These are phyloP conservation scores for Mallotus japonicus DNA, from an alignment of 441 rosid genomes.

Conservation along the genomic window DNA sequence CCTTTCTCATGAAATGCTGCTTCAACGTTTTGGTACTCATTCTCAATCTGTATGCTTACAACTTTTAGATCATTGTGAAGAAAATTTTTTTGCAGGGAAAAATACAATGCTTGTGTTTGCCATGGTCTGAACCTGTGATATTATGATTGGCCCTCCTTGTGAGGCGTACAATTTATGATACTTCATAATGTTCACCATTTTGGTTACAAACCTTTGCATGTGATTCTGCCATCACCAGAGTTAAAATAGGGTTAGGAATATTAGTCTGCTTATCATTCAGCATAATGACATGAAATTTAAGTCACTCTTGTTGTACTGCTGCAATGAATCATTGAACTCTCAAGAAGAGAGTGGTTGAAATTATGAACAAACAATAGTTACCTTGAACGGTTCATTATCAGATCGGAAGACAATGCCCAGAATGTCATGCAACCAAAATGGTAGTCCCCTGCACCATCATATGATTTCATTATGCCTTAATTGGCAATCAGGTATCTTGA, in stretches of 20 bases:
- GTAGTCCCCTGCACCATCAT: slow-evolving; percentile 61
- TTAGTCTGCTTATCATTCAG: not conserved
- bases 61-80: slow-evolving; percentile 9
- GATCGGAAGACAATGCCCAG: slow-evolving; percentile 68
- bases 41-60: slow-evolving; percentile 53
- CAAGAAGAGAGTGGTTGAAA: not conserved
- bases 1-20: slow-evolving; percentile 47
- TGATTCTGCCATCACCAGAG: slow-evolving; percentile 41
- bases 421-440: slow-evolving; percentile 78
- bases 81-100: not conserved
- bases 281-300: slow-evolving; percentile 4
- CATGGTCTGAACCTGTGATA: slow-evolving; percentile 59
- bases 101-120: not conserved
- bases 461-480: not conserved
- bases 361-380: not conserved
- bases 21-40: slow-evolving; percentile 57
- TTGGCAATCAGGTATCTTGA: not conserved
- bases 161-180: slow-evolving; percentile 55
- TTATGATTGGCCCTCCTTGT: slow-evolving; percentile 77
- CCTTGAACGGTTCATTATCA: slow-evolving; percentile 78
- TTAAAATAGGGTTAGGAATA: not conserved
- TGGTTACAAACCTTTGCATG: slow-evolving; percentile 56
- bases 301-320: not conserved
- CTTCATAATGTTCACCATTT: slow-evolving; percentile 63
- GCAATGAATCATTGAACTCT: no score